Conservation (phyloP, 306 rosid genomes). For the Heteromeles arbutifolia region DNA sequence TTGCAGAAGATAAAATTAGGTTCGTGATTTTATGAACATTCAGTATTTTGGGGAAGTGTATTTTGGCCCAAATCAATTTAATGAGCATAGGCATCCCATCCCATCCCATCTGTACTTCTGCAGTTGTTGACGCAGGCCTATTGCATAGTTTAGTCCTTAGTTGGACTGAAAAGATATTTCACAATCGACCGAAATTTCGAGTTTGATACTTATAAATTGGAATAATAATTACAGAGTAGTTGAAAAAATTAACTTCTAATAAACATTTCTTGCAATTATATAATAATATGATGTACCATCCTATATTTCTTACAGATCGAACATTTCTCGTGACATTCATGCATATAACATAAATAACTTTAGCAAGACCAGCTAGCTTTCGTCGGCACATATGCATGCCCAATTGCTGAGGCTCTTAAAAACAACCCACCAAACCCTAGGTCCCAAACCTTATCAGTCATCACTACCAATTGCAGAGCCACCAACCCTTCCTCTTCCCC, state of each 20-base stretch:
- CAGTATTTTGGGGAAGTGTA: neutral
- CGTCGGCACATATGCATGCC: neutral
- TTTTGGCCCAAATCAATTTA: too few relatives aligned
- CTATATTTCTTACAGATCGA: too few relatives aligned
- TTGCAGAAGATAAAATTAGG: neutral
- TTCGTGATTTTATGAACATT: neutral
- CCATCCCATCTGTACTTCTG: neutral
- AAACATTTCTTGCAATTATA: too few relatives aligned
- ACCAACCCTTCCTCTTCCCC: neutral
- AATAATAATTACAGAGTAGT: too few relatives aligned
- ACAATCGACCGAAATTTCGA: too few relatives aligned
- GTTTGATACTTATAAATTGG: too few relatives aligned
- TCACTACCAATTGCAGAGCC: too few relatives aligned
- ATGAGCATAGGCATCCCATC: neutral
- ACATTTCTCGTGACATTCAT: neutral
- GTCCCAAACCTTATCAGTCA: neutral
- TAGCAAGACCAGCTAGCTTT: neutral
- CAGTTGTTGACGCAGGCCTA: neutral
- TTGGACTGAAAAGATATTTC: too few relatives aligned
- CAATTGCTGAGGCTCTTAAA: neutral
- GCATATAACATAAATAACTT: neutral
- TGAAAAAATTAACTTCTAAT: too few relatives aligned
- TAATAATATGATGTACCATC: rapidly evolving
- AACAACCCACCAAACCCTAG: neutral
- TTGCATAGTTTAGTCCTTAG: neutral